A percentile compares a stretch with the other conserved stretches of the same genome.
Evolutionary conservation across 345 rosid species (phyloP).

Genomic region (Acer negundo): DNA sequence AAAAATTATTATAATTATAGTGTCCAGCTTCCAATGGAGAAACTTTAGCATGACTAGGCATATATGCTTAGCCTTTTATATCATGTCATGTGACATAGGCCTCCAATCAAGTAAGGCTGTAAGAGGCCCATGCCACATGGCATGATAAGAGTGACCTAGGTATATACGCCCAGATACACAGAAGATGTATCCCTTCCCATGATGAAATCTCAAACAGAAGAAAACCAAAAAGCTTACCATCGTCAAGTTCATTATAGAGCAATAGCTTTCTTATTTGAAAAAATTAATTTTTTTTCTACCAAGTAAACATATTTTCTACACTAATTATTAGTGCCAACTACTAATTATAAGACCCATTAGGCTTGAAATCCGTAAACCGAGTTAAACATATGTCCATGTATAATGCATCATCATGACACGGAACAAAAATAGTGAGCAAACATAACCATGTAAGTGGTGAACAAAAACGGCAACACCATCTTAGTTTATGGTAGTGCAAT

Average conservation of each 20-base stretch:
- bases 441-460: not conserved
- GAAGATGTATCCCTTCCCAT: not conserved
- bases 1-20: not conserved
- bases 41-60: not conserved
- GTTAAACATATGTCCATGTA: not conserved
- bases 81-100: not conserved
- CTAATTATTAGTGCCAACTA: not conserved
- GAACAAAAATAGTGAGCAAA: not conserved
- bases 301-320: not conserved
- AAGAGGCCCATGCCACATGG: not conserved
- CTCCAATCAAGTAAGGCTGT: not conserved
- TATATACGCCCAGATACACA: not conserved
- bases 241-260: not conserved
- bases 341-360: not conserved
- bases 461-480: not conserved
- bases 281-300: not conserved
- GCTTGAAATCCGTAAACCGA: not conserved
- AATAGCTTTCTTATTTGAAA: not conserved
- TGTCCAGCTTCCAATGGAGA: not conserved
- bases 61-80: too few relatives aligned
- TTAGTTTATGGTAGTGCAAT: not conserved
- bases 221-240: not conserved
- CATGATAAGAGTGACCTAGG: not conserved
- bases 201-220: not conserved
- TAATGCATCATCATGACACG: not conserved